Evolutionary conservation across 257 asterid genomes (phyloP).

Genomic region (Przewalskia tangutica): DNA sequence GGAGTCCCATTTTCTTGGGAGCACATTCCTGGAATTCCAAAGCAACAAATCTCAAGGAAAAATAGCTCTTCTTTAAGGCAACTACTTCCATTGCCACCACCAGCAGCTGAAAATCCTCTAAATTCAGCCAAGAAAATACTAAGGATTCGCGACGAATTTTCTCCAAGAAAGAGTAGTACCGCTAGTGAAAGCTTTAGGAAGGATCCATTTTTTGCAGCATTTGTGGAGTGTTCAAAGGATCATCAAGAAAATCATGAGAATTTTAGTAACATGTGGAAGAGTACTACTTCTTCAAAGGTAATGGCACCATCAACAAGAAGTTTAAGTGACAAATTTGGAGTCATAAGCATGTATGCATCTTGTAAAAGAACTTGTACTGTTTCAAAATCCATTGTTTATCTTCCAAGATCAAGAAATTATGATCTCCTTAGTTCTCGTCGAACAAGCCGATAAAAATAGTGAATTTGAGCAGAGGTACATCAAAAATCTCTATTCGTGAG

Average conservation of each 20-base stretch:
- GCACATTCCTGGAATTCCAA: conserved; percentile 52
- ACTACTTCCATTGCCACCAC: conserved; percentile 69
- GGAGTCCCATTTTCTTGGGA: conserved; percentile 62
- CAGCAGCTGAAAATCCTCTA: conserved; percentile 15
- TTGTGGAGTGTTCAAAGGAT: conserved; percentile 60
- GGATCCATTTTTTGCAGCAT: conserved; percentile 70
- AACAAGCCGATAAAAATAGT: conserved; percentile 6
- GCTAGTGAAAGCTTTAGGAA: conserved; percentile 15
- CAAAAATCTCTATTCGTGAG: no score
- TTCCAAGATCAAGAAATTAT: conserved; percentile 35
- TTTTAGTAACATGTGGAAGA: conserved; percentile 11
- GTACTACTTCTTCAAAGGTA: conserved; percentile 15
- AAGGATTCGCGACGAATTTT: conserved; percentile 12
- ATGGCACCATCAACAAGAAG: conserved; percentile 10
- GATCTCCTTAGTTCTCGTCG: conserved; percentile 27
- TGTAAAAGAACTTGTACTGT: conserved; percentile 56
- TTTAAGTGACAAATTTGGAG: conserved; percentile 42
- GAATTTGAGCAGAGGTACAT: not conserved
- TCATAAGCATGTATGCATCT: conserved; percentile 43
- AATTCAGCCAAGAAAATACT: conserved; percentile 24
- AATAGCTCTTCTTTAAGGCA: conserved; percentile 4
- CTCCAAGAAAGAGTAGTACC: conserved; percentile 22
- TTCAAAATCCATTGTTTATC: conserved; percentile 46
- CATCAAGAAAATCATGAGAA: conserved; percentile 13
- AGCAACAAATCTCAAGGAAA: conserved; percentile 15